Base-by-base conservation (phyloP, 2,329 filamentous ascomycete genomes). In the Botrytis fragariae region DNA sequence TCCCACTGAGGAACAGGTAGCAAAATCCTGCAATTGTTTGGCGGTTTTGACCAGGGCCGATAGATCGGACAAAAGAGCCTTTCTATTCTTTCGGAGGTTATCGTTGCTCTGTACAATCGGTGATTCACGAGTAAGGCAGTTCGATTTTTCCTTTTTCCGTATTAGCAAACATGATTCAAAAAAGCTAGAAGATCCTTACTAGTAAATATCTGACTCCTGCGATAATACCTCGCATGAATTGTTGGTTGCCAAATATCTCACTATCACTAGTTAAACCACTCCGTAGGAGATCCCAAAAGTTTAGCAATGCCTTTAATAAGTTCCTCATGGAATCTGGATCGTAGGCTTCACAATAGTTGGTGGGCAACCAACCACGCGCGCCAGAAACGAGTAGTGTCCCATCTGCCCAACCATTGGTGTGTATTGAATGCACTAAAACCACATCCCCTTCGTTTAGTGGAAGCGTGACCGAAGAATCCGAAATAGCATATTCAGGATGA, bases 331-430 rank as follows among this genome's bases (percentile, higher is more conserved):
- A 91, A 35, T 94, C 89, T 63, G 95, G 94, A 77, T 98, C 93
- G 81, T 98, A 99, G 16, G 93, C 88, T 81, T 98, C 95, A 85
- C 96, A 99, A 82, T 98, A 99, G 83, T 99, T 99, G 14, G 96
- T 99, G 4, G 96, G 96, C 74, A 99, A 85, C 96, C 96, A 99
- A 75, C 96, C 96, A 77, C 96, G 89, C 69, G 92, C 92, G 39
- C 95, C 95, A 4, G 94, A 93, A 37, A 92, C 88, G 75, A 99
- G 84, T 59, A 98, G 86, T 0, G 96, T 99, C 69, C 96, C 96
- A 82, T 99, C 96, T 45, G 96, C 96, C 96, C 96, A 99, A 78
- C 96, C 96, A 84, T 98, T 99, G 74, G 94, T 96, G 83, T 99
- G 96, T 77, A 98, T 93, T 6, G 96, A 98, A 82, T 99, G 96